These are phyloP conservation scores for Candida frijolesensis DNA, from an alignment of 1,139 yeast species.

Conservation along the genomic window DNA sequence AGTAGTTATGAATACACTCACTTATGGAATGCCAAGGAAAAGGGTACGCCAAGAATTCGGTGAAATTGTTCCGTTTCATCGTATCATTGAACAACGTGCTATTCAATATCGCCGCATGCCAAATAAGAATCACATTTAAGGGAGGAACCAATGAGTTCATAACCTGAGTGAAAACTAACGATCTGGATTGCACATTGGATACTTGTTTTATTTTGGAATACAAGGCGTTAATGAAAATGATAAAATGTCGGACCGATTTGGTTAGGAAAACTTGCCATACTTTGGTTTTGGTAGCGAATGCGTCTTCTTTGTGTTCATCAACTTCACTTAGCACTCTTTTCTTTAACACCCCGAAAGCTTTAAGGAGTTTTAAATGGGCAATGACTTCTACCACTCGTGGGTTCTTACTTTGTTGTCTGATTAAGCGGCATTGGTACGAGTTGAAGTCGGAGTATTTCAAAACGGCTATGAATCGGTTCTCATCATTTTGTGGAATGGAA, in stretches of 20 bases:
- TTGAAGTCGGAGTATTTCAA: background rate
- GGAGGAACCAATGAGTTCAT: slow-evolving; percentile 6
- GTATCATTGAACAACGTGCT: background rate
- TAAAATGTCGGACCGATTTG: slow-evolving; percentile 2
- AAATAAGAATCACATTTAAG: slow-evolving; percentile 4
- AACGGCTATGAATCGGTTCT: background rate
- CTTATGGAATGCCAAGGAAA: slow-evolving; percentile 4
- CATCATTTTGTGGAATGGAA: background rate
- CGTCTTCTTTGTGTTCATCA: background rate
- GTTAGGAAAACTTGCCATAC: slow-evolving; percentile 5
- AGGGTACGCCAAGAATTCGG: slow-evolving; percentile 3
- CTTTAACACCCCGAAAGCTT: background rate
- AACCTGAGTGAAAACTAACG: background rate
- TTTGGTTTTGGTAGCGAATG: background rate
- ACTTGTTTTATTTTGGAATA: background rate
- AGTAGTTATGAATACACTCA: slow-evolving; percentile 5
- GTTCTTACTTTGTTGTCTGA: background rate
- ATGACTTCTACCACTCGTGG: slow-evolving; percentile 1
- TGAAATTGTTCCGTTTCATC: slow-evolving; percentile 2
- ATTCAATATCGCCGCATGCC: slow-evolving; percentile 2
- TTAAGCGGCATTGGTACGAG: background rate
- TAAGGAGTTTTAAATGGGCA: slow-evolving; percentile 1
- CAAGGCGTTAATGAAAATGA: slow-evolving; percentile 4
- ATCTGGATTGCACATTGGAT: background rate
- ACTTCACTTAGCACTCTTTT: slow-evolving; percentile 1